Conservation (phyloP, 306 rosid genomes). For the Vachellia pachyceras region DNA sequence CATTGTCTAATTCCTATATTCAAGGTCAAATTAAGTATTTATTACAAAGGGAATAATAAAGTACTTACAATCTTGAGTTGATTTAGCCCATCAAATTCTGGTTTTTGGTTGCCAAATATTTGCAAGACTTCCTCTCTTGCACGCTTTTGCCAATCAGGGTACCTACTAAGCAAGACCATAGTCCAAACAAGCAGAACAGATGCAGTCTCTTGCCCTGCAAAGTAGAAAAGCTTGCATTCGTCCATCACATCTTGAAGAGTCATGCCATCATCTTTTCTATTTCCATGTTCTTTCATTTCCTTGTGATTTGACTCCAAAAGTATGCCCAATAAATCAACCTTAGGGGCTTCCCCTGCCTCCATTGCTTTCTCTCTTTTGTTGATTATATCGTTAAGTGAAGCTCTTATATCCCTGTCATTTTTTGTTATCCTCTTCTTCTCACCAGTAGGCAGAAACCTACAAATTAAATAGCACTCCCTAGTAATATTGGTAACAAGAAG, state of each 20-base stretch:
- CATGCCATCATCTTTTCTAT: conserved; percentile 50
- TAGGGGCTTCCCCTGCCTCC: conserved; percentile 43
- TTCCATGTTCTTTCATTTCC: conserved; percentile 51
- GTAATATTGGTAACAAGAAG: background rate
- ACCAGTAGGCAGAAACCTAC: conserved; percentile 51
- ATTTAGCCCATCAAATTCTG: conserved; percentile 51
- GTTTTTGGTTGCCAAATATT: conserved; percentile 50
- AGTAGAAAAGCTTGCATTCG: conserved; percentile 62
- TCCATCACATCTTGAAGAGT: conserved; percentile 48
- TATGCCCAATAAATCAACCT: conserved; percentile 37
- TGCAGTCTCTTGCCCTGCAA: conserved; percentile 70
- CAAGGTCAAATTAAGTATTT: too few species aligned
- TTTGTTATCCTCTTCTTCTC: conserved; percentile 34
- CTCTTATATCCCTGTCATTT: conserved; percentile 33
- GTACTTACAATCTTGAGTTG: conserved; percentile 36
- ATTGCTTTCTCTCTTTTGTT: conserved; percentile 38
- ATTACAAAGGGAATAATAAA: too few species aligned
- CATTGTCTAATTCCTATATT: too few species aligned
- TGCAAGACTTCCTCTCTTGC: conserved; percentile 62
- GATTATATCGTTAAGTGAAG: conserved; percentile 38
- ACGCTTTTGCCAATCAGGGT: conserved; percentile 55
- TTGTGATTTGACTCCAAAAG: conserved; percentile 55
- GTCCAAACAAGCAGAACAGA: conserved; percentile 61
- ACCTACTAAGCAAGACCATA: conserved; percentile 46
- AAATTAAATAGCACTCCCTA: background rate